Evolutionary conservation across 1,284 basidiomycete species (phyloP).

Genomic region (Sporisorium scitamineum): DNA sequence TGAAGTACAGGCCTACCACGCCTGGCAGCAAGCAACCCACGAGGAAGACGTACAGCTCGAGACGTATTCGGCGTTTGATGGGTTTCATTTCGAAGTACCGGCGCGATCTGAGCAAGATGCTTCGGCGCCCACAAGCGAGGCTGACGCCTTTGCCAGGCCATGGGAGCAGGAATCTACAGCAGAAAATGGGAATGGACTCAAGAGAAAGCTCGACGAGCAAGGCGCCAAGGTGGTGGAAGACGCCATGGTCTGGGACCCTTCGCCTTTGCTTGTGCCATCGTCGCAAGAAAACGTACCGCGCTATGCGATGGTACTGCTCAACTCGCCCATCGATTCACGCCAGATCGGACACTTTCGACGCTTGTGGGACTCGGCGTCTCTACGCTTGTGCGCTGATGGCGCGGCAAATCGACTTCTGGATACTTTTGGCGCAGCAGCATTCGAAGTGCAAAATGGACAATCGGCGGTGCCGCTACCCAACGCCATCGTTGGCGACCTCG

Average conservation of each 20-base stretch:
- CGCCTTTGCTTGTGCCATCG: conserved; percentile 22
- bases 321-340: conserved; percentile 44
- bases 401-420: conserved; percentile 90
- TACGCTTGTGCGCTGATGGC: conserved; percentile 84
- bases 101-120: conserved; percentile 9
- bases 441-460: conserved; percentile 10
- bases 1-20: conserved; percentile 55
- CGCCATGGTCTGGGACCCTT: conserved; percentile 17
- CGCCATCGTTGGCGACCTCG: conserved; percentile 91
- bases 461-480: conserved; percentile 73
- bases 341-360: conserved; percentile 42
- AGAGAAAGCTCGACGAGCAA: conserved; percentile 27
- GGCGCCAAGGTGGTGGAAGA: not conserved
- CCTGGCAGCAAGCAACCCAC: conserved; percentile 37
- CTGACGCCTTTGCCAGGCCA: conserved; percentile 19
- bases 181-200: conserved; percentile 19
- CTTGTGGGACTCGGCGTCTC: conserved; percentile 57
- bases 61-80: conserved; percentile 41
- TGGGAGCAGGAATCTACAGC: conserved; percentile 14
- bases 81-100: conserved; percentile 43
- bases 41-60: conserved; percentile 9
- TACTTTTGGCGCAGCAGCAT: conserved; percentile 70
- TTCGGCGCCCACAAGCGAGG: not conserved
- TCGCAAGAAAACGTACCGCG: not conserved
- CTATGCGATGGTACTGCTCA: conserved; percentile 59